These are phyloP conservation scores for Didymella keratinophila DNA, from an alignment of 2,329 filamentous ascomycete genomes.

Conservation along the genomic window DNA sequence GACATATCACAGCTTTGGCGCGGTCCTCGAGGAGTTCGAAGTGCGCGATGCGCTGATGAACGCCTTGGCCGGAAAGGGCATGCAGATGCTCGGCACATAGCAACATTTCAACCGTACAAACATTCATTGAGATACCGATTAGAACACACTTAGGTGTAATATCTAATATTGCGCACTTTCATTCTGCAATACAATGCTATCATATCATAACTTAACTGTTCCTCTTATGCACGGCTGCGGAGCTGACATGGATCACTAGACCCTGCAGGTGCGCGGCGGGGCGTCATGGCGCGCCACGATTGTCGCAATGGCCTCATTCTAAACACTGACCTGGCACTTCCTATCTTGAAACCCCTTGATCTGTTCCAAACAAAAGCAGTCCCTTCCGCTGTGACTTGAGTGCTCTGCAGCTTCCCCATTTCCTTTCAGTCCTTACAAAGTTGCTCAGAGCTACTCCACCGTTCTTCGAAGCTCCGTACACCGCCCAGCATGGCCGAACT, in stretches of 20 bases:
- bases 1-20: constrained; percentile 64
- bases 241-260: constrained; percentile 9
- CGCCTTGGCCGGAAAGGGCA: constrained; percentile 67
- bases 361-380: not conserved
- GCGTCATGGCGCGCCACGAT: constrained; percentile 14
- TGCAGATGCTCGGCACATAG: constrained; percentile 11
- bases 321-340: constrained; percentile 17
- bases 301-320: constrained; percentile 22
- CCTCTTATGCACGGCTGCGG: constrained; percentile 17
- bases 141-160: constrained; percentile 26
- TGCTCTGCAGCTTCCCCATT: not conserved
- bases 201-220: constrained; percentile 20
- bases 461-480: constrained; percentile 10
- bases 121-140: not conserved
- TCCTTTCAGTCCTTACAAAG: not conserved
- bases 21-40: constrained; percentile 76
- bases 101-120: not conserved
- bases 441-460: constrained; percentile 8
- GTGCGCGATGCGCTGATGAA: constrained; percentile 79
- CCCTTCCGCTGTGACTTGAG: not conserved
- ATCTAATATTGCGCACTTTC: constrained; percentile 31
- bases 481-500: constrained; percentile 50
- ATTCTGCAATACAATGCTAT: constrained; percentile 18
- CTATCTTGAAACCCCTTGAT: constrained; percentile 20
- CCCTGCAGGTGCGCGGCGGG: constrained; percentile 17